A percentile compares a stretch with the other conserved stretches of the same genome.
phyloP scores from a whole-genome alignment of 805 yeast genomes.

The Saccharomycopsis lassenensis region DNA sequence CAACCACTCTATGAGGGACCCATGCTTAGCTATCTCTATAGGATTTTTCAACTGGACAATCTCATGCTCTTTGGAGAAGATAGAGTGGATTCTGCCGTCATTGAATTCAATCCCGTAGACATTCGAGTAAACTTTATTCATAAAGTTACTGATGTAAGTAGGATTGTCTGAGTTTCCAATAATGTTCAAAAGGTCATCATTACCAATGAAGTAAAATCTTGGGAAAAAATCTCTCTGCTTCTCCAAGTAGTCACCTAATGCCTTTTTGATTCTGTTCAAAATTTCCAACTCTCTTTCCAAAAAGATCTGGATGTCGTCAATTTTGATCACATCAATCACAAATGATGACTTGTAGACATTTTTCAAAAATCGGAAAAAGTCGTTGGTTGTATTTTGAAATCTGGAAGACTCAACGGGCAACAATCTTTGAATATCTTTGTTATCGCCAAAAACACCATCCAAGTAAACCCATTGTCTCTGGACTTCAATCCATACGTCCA shows the following conservation, averaged over 20 bases:
- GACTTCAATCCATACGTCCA: constrained; percentile 70
- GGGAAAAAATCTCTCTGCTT: constrained; percentile 69
- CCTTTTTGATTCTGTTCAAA: constrained; percentile 46
- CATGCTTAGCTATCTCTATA: constrained; percentile 31
- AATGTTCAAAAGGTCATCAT: constrained; percentile 77
- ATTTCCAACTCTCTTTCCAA: constrained; percentile 45
- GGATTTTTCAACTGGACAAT: constrained; percentile 30
- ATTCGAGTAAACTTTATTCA: constrained; percentile 66
- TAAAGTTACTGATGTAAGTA: constrained; percentile 39
- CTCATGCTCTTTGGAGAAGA: constrained; percentile 63
- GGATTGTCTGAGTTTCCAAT: constrained; percentile 54
- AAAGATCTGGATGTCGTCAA: constrained; percentile 36
- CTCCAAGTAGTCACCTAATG: constrained; percentile 71
- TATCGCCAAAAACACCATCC: constrained; percentile 61
- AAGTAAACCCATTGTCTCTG: constrained; percentile 86
- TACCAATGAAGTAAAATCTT: constrained; percentile 79
- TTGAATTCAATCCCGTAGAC: constrained; percentile 34
- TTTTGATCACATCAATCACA: constrained; percentile 43
- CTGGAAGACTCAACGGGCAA: constrained; percentile 62
- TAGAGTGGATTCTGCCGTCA: constrained; percentile 29
- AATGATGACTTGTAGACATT: constrained; percentile 36
- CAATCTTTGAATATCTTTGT: constrained; percentile 45
- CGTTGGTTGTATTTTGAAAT: constrained; percentile 52
- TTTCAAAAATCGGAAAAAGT: constrained; percentile 42
- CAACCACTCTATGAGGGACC: constrained; percentile 53